phyloP scores from a whole-genome alignment of 1,284 basidiomycete genomes.

The Coniophora puteana region DNA sequence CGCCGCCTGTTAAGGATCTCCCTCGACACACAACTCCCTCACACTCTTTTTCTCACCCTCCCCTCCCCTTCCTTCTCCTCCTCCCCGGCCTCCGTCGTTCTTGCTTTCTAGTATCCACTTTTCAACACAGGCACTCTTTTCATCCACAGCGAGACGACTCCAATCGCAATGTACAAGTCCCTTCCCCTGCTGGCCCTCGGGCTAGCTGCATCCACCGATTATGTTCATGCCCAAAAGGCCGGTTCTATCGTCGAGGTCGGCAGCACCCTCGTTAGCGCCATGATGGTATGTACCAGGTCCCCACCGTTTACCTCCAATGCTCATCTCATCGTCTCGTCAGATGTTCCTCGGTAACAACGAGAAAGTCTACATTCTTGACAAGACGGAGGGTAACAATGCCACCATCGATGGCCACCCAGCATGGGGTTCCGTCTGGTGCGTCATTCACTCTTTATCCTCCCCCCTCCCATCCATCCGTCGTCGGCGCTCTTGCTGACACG shows the following conservation, averaged over 20 bases:
- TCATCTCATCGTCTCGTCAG: constrained; percentile 13
- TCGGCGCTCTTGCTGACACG: background rate
- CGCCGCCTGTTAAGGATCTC: constrained; percentile 12
- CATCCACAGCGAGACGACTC: constrained; percentile 1
- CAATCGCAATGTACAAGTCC: constrained; percentile 20
- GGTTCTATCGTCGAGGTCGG: constrained; percentile 20
- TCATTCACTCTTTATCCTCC: constrained; percentile 11
- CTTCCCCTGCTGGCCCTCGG: constrained; percentile 30
- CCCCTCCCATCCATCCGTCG: too few relatives aligned
- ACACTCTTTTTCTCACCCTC: constrained; percentile 7
- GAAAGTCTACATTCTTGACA: constrained; percentile 56
- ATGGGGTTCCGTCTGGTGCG: constrained; percentile 47
- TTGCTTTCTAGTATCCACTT: constrained; percentile 1
- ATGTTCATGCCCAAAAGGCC: constrained; percentile 11
- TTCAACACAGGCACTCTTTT: background rate
- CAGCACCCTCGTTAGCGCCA: constrained; percentile 22
- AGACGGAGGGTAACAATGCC: constrained; percentile 58
- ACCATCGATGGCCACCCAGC: constrained; percentile 52
- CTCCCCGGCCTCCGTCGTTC: background rate
- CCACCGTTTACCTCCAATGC: background rate
- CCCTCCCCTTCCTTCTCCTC: background rate
- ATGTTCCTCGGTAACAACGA: constrained; percentile 52
- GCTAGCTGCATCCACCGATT: constrained; percentile 25
- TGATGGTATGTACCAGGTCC: constrained; percentile 18
- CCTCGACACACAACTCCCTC: background rate